These are phyloP conservation scores for Apium graveolens DNA, from an alignment of 129 eudicot genomes.

Conservation along the genomic window DNA sequence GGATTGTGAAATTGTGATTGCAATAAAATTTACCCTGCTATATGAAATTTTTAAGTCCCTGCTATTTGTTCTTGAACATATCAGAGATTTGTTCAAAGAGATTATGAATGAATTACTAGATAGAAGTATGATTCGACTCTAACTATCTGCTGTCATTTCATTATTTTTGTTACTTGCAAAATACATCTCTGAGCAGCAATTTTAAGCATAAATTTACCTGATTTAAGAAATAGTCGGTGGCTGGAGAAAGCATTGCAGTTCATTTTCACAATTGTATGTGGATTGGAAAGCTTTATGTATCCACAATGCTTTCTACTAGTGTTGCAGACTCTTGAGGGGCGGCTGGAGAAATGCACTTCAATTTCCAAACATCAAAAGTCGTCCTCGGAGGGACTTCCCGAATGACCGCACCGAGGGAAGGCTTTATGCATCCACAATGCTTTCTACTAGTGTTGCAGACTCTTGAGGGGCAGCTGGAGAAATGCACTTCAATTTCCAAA, in stretches of 20 bases:
- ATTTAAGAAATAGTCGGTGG: slow-evolving; percentile 58
- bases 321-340: slow-evolving; percentile 65
- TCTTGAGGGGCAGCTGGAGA: slow-evolving; percentile 76
- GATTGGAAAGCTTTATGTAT: slow-evolving; percentile 61
- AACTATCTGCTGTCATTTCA: background rate
- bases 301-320: slow-evolving; percentile 64
- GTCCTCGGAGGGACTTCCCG: too few relatives aligned
- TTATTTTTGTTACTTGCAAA: background rate
- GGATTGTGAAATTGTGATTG: background rate
- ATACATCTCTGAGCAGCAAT: background rate
- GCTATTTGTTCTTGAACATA: too few relatives aligned
- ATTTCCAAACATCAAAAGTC: slow-evolving; percentile 19
- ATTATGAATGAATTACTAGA: too few relatives aligned
- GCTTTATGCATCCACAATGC: slow-evolving; percentile 60
- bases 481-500: background rate
- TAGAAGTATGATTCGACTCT: background rate
- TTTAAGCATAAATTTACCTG: slow-evolving; percentile 35
- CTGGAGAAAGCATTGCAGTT: slow-evolving; percentile 44
- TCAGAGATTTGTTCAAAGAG: too few relatives aligned
- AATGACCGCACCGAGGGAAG: too few relatives aligned
- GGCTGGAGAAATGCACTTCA: slow-evolving; percentile 41
- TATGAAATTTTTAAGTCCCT: background rate
- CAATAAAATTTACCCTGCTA: background rate
- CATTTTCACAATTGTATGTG: slow-evolving; percentile 47
- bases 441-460: slow-evolving; percentile 62